Evolutionary conservation across 2,329 filamentous ascomycete genomes (phyloP).

Genomic region (Ophiostoma montium): DNA sequence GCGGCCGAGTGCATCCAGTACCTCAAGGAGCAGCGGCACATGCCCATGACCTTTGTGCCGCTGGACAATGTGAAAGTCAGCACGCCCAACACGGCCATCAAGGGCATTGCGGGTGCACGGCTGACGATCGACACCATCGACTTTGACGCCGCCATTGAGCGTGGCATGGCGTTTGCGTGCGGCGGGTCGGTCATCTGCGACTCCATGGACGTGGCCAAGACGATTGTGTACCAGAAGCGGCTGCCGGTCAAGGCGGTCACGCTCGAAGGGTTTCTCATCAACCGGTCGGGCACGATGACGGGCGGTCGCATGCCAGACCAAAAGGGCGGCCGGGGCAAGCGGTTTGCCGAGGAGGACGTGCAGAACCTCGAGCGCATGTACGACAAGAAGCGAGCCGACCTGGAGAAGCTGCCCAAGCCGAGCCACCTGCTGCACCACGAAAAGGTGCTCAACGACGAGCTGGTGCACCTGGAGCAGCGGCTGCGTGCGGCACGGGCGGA

Average conservation of each 20-base stretch:
- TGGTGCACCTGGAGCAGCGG: conserved; percentile 66
- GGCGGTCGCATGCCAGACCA: conserved; percentile 71
- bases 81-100: conserved; percentile 76
- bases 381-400: conserved; percentile 61
- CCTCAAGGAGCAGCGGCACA: conserved; percentile 75
- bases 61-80: conserved; percentile 96
- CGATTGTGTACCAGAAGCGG: conserved; percentile 71
- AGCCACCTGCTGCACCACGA: conserved; percentile 65
- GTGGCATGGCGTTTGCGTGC: conserved; percentile 89
- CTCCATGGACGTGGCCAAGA: conserved; percentile 69
- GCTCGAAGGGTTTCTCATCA: conserved; percentile 87
- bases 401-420: conserved; percentile 65
- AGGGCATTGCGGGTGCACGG: conserved; percentile 72
- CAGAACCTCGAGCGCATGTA: conserved; percentile 68
- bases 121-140: conserved; percentile 94
- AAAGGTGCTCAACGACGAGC: conserved; percentile 65
- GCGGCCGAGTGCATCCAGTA: conserved; percentile 90
- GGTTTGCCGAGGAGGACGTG: conserved; percentile 82
- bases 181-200: conserved; percentile 93
- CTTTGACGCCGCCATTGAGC: conserved; percentile 75
- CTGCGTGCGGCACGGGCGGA: conserved; percentile 61
- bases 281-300: conserved; percentile 93
- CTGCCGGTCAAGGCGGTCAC: conserved; percentile 91
- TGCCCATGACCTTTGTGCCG: conserved; percentile 87
- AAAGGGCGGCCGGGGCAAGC: conserved; percentile 54